Base-by-base conservation (phyloP, 768 basidiomycete genomes). In the Phanerochaete sordida region DNA sequence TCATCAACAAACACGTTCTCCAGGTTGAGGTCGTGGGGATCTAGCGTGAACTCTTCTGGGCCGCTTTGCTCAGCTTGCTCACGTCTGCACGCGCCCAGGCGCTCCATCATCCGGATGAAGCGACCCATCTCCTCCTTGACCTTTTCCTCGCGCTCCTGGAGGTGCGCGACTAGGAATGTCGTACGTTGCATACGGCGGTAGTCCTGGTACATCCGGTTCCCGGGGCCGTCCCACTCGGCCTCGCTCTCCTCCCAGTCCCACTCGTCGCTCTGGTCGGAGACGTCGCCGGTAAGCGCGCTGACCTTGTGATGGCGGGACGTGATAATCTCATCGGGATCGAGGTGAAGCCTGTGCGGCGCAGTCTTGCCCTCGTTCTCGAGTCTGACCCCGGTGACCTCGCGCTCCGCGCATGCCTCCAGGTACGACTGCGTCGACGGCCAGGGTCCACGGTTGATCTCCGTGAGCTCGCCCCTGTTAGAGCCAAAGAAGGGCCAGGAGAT, bases 401-500 rank as follows among this genome's bases (percentile, higher is more conserved):
- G 84, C 51, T 80, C 73, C 1, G 79, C 80, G 68, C 90, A 93
- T 0, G 90, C 82, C 4, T 72, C 68, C 23, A 91, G 74, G 69
- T 94, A 94, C 6, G 76, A 76, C 30, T 74, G 71, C 2, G 85
- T 81, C 4, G 80, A 79, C 2, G 78, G 59, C 88, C 90, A 93
- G 0, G 91, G 92, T 2, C 91, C 91, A n/a, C 91, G 85, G 66
- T 91, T 78, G 35, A 93, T 78, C 64, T 91, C 89, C 23, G 77
- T 74, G 2, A 91, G 79, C 59, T 90, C 86, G 31, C 91, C 91
- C 43, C 92, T 81, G 63, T 87, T 85, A 3, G 90, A 88, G 48
- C 91, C 91, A 69, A 94, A 94, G 79, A 93, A 94, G 1, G 91
- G 88, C 91, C 92, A 94, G 2, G 91, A 92, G 52, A 93, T 83